phyloP scores from a whole-genome alignment of 768 basidiomycete genomes.

The Leccinum aurantiacum region DNA sequence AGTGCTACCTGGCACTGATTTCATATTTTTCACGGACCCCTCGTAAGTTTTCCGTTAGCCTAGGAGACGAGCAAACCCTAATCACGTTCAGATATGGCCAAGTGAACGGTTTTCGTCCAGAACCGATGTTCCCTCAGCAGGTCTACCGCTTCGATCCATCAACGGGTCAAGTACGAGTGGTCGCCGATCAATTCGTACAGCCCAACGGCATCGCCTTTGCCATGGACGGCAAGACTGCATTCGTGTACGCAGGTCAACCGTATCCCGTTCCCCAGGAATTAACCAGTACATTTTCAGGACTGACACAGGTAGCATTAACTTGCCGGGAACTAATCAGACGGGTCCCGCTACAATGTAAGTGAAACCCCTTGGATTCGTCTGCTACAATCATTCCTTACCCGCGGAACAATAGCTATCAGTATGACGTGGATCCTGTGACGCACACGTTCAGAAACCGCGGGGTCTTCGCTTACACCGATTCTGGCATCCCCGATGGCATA shows the following conservation, averaged over 20 bases:
- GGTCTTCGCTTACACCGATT: conserved; percentile 65
- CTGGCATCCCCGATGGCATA: conserved; percentile 67
- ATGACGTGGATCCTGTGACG: conserved; percentile 58
- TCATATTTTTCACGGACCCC: conserved; percentile 72
- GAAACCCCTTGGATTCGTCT: neutral
- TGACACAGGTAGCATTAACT: conserved; percentile 35
- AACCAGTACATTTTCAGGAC: too few relatives aligned
- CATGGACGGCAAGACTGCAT: neutral
- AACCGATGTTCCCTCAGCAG: conserved; percentile 45
- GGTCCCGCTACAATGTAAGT: conserved; percentile 69
- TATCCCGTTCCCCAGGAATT: neutral
- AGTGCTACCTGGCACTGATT: conserved; percentile 62
- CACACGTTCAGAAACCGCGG: conserved; percentile 59
- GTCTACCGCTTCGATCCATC: conserved; percentile 46
- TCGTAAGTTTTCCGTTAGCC: conserved; percentile 38
- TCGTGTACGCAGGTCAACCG: neutral
- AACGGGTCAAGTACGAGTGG: conserved; percentile 63
- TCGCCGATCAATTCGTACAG: conserved; percentile 67
- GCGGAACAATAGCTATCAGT: conserved; percentile 53
- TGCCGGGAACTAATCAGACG: conserved; percentile 52
- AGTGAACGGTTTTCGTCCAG: conserved; percentile 62
- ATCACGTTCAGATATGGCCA: conserved; percentile 54
- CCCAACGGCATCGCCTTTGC: conserved; percentile 1
- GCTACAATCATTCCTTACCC: neutral
- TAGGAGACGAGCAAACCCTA: neutral